Evolutionary conservation across 768 basidiomycete genomes (phyloP).

Genomic region (Panaeolus cyanescens): DNA sequence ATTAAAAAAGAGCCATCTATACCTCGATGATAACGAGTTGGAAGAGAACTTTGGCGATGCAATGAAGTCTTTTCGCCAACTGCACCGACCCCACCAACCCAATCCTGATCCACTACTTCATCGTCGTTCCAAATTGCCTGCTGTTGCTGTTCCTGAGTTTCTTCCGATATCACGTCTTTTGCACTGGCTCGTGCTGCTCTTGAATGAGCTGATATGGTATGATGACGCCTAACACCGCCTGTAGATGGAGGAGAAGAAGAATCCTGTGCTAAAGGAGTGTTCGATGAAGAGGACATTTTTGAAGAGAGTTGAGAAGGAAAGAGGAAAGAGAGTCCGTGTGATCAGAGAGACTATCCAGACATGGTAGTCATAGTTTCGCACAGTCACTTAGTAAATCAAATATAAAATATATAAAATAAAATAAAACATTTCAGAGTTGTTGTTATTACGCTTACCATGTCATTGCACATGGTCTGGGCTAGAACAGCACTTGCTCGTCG

Average conservation of each 20-base stretch:
- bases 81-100: constrained; percentile 80
- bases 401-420: constrained; percentile 15
- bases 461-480: neutral
- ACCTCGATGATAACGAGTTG: constrained; percentile 81
- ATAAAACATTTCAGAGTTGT: constrained; percentile 7
- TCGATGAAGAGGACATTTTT: constrained; percentile 35
- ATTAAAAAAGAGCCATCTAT: constrained; percentile 19
- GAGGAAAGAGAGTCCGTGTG: constrained; percentile 12
- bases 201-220: constrained; percentile 79
- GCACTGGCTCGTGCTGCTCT: constrained; percentile 60
- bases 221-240: constrained; percentile 72
- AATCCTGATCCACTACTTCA: constrained; percentile 77
- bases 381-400: constrained; percentile 24
- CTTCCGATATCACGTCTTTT: constrained; percentile 71
- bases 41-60: constrained; percentile 80
- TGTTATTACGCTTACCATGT: too few species aligned
- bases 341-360: constrained; percentile 14
- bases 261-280: constrained; percentile 39
- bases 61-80: constrained; percentile 82
- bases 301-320: constrained; percentile 7
- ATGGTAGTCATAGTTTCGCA: constrained; percentile 25
- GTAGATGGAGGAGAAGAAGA: constrained; percentile 42
- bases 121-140: constrained; percentile 70
- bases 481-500: constrained; percentile 12
- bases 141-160: constrained; percentile 53